Percentiles rank a stretch among this genome's conserved stretches.
Conservation (phyloP, 2,329 filamentous ascomycete species). For the Alternaria burnsii region DNA sequence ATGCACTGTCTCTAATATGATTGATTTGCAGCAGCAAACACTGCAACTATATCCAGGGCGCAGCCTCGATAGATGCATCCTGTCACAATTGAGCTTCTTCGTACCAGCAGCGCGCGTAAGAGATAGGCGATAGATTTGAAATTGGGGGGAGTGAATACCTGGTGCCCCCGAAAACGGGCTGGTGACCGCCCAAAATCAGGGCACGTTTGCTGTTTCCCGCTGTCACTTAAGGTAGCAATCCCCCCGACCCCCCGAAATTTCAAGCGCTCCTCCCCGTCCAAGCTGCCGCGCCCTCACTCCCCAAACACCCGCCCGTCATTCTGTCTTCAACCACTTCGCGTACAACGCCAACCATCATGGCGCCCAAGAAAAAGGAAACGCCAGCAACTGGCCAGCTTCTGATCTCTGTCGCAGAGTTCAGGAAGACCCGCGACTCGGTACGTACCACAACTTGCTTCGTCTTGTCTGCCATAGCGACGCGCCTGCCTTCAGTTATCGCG, state of each 20-base stretch:
- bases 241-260: slow-evolving; percentile 10
- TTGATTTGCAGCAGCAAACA: background rate
- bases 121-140: background rate
- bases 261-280: background rate
- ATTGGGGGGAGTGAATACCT: background rate
- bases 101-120: background rate
- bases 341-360: slow-evolving; percentile 32
- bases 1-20: background rate
- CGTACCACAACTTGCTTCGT: slow-evolving; percentile 51
- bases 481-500: slow-evolving; percentile 22
- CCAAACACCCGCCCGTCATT: slow-evolving; percentile 10
- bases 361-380: slow-evolving; percentile 43
- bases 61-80: background rate
- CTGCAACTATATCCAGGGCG: background rate
- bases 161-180: slow-evolving; percentile 7
- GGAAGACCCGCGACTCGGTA: slow-evolving; percentile 83
- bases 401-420: slow-evolving; percentile 77
- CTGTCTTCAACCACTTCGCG: slow-evolving; percentile 15
- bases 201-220: slow-evolving; percentile 8
- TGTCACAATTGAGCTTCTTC: background rate
- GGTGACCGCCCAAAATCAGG: slow-evolving; percentile 8
- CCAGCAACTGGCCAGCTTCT: slow-evolving; percentile 41
- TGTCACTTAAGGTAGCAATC: slow-evolving; percentile 19
- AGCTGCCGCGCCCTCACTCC: slow-evolving; percentile 9
- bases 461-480: slow-evolving; percentile 24